Evolutionary conservation across 2,329 filamentous ascomycete species (phyloP).

Genomic region (Aspergillus intermedius): DNA sequence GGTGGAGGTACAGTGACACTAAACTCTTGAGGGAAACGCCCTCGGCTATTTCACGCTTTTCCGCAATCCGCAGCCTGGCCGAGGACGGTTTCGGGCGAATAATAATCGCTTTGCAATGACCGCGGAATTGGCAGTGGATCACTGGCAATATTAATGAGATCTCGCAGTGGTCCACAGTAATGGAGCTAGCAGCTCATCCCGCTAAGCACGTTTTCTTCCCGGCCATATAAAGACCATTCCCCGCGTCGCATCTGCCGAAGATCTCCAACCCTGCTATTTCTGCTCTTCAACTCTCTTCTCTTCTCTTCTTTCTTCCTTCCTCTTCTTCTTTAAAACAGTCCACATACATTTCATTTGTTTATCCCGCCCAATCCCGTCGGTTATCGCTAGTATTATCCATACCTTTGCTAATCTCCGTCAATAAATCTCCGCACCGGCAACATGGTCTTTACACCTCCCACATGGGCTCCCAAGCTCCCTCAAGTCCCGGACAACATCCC

Average conservation of each 20-base stretch:
- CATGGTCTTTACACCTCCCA: slow-evolving; percentile 41
- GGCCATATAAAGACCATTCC: not conserved
- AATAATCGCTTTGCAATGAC: too few relatives aligned
- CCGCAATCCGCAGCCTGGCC: not conserved
- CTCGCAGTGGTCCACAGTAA: too few relatives aligned
- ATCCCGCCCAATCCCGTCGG: not conserved
- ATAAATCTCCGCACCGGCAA: not conserved
- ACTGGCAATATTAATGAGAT: too few relatives aligned
- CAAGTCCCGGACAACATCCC: slow-evolving; percentile 68
- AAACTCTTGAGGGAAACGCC: not conserved
- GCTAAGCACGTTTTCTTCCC: not conserved
- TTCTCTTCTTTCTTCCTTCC: not conserved
- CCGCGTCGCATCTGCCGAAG: not conserved
- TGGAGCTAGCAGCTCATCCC: too few relatives aligned
- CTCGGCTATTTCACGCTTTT: not conserved
- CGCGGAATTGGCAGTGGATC: too few relatives aligned
- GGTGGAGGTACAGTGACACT: too few relatives aligned
- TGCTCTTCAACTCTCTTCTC: not conserved
- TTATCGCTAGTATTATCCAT: not conserved
- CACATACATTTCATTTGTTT: not conserved
- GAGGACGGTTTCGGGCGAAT: not conserved
- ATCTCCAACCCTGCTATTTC: too few relatives aligned
- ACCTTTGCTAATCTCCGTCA: not conserved
- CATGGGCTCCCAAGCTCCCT: slow-evolving; percentile 35
- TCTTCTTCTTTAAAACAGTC: not conserved